Evolutionary conservation across 2,329 filamentous ascomycete genomes (phyloP).

Genomic region (Phialophora chinensis): DNA sequence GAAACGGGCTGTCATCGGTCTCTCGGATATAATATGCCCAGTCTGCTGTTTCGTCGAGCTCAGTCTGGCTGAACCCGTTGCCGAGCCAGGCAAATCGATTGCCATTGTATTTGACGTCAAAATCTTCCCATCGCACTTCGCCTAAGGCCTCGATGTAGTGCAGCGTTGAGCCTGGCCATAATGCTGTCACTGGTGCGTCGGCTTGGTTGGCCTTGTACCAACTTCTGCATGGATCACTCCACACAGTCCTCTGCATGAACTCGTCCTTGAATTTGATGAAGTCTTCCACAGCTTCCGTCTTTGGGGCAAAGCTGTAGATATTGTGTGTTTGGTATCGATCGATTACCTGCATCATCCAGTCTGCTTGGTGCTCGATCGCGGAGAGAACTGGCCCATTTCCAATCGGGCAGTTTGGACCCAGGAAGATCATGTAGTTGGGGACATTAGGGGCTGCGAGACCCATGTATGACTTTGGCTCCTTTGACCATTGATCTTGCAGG

Average conservation of each 20-base stretch:
- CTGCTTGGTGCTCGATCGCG: constrained; percentile 37
- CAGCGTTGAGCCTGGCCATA: constrained; percentile 58
- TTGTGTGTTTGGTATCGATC: constrained; percentile 47
- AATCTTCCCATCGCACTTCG: constrained; percentile 51
- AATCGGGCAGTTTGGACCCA: constrained; percentile 44
- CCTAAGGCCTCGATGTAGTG: constrained; percentile 54
- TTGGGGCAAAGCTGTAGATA: constrained; percentile 48
- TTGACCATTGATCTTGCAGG: constrained; percentile 40
- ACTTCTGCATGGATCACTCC: constrained; percentile 51
- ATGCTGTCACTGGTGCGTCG: constrained; percentile 51
- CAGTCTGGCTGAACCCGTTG: constrained; percentile 51
- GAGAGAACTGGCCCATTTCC: constrained; percentile 41
- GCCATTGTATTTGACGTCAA: constrained; percentile 43
- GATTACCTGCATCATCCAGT: constrained; percentile 42
- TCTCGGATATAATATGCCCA: constrained; percentile 47
- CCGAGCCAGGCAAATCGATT: constrained; percentile 51
- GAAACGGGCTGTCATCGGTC: constrained; percentile 15
- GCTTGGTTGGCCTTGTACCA: constrained; percentile 49
- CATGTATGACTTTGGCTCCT: constrained; percentile 45
- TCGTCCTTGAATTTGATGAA: constrained; percentile 50
- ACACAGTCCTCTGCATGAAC: constrained; percentile 57
- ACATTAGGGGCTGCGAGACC: constrained; percentile 43
- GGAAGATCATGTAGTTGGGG: constrained; percentile 45
- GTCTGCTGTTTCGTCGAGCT: constrained; percentile 50
- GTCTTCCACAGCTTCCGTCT: constrained; percentile 40